Base-by-base conservation (phyloP, 768 basidiomycete genomes). In the Psilocybe tampanensis region DNA sequence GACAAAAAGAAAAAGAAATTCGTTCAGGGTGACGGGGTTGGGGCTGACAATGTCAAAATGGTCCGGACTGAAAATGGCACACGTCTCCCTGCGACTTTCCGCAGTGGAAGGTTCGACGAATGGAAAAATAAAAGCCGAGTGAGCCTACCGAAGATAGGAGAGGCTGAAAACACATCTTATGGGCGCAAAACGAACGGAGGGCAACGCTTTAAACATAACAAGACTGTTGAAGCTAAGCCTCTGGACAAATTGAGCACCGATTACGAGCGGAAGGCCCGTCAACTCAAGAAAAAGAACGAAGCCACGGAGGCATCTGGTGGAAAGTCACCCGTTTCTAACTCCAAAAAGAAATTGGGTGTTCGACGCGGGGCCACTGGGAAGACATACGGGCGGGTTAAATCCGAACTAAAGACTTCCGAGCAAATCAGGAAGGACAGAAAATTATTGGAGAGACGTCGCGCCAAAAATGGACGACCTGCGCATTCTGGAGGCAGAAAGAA, bases 1-100 rank as follows among this genome's bases (percentile, higher is more conserved):
- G 95, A 98, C 73, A 92, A 92, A 67, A 95, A 95, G 76, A 95
- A 92, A 75, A 97, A 97, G 71, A 93, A 90, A 66, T 97, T 97
- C 61, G 79, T 96, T 41, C 85, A 90, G 64, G 93, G 94, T 3
- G 89, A 86, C 54, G 92, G 93, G 11, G 80, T 74, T 43, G 96
- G 94, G 18, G 85, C 94, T 8, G 94, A 98, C 70, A 97, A 98
- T 70, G 80, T 96, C 64, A 98, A 97, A 73, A 80, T 98, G 62
- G 89, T 99, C 64, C 86, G 84, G 63, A 94, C 94, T 0, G 97
- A 99, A 72, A 94, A 88, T 64, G 97, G 97, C 3, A 86, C 89
- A 15, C 86, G 89, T 47, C 79, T 99, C 18, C 96, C 97, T 3
- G 94, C 94, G 2, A 88, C 88, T 9, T 99, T 94, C 74, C 88